Base-by-base conservation (phyloP, 495 filamentous ascomycete genomes). In the Pyrenula massariospora region DNA sequence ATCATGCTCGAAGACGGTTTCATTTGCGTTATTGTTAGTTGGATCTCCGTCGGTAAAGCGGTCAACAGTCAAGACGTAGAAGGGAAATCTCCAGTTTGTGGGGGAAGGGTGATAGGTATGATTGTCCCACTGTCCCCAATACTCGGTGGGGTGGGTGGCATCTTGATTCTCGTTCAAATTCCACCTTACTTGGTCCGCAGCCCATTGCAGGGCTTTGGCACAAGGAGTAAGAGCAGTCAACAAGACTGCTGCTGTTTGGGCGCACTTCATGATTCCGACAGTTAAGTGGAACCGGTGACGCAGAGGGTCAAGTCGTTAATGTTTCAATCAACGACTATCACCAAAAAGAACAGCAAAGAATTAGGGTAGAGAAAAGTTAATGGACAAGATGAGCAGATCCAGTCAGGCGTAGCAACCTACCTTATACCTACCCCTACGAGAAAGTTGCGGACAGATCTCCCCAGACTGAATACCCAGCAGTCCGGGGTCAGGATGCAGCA, bases 71-170 rank as follows among this genome's bases (percentile, higher is more conserved):
- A 73, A 56, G 2, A 71, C 70, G 56, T 74, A 74, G 55, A 72
- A 60, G 24, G 71, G 71, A 25, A 74, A 68, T 20, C 71, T 66
- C 71, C 71, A 74, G 57, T 73, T 73, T 11, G 65, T 60, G 25
- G 71, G 71, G n/a, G 70, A 74, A 12, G 71, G 71, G 47, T 69
- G 61, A 54, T 68, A 70, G 25, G 61, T 63, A 56, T 74, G 71
- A 55, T 68, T 63, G 1, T 66, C 60, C 71, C 71, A 73, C 54
- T 57, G 36, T 56, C 71, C 71, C 69, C 65, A 73, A 56, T 72
- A 74, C 48, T 72, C 63, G 54, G 68, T 56, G 1, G 66, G 66
- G n/a, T 55, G 19, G 22, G 55, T 59, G 1, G 71, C 71, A 15
- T 62, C 57, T 55, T 65, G 23, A 53, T 74, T 74, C 31, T 68